Base-by-base conservation (phyloP, 2,329 filamentous ascomycete genomes). In the Berkeleyomyces rouxiae region DNA sequence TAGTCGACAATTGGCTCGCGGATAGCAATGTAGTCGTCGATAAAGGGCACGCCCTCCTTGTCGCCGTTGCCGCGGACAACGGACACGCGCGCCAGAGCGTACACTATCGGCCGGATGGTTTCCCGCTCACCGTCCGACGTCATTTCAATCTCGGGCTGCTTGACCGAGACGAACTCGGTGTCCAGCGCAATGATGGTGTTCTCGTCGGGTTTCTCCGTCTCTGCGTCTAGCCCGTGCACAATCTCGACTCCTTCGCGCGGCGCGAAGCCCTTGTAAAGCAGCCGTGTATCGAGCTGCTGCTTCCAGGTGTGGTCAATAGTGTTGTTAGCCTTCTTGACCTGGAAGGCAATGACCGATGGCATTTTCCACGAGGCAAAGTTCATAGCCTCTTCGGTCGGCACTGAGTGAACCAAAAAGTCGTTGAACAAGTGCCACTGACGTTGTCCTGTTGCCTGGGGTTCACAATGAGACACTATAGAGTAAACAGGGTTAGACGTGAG, bases 351-450 rank as follows among this genome's bases (percentile, higher is more conserved):
- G 4, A 97, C 86, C 10, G 89, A 90, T 0, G 93, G 93, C 59
- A 90, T 79, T 75, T 97, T 99, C 93, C 93, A 99, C 16, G 84
- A 81, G 3, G 90, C 83, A 72, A 97, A 99, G 33, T 86, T 84
- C 16, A 97, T 77, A 0, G 92, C 95, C 71, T 99, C 92, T 65
- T 90, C 85, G 40, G 85, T 82, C 7, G 61, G 43, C 13, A 96
- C 82, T 7, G 86, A 84, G 10, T 88, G 83, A 31, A 99, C 95
- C 43, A 96, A 75, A 69, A 99, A 99, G 73, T 99, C 93, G 68
- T 99, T 99, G 76, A 99, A 96, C 0, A 99, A 75, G 73, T 97
- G 90, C 95, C 95, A 99, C 68, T 86, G 85, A 69, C 82, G 86
- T 66, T 83, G 79, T 3, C 76, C 76, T 0, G 82, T 79, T 0